Evolutionary conservation across 192 early-diverging fungal genomes (phyloP), one percentile per base, ranked within the genome.

Genomic region (Pilaira anomala): DNA sequence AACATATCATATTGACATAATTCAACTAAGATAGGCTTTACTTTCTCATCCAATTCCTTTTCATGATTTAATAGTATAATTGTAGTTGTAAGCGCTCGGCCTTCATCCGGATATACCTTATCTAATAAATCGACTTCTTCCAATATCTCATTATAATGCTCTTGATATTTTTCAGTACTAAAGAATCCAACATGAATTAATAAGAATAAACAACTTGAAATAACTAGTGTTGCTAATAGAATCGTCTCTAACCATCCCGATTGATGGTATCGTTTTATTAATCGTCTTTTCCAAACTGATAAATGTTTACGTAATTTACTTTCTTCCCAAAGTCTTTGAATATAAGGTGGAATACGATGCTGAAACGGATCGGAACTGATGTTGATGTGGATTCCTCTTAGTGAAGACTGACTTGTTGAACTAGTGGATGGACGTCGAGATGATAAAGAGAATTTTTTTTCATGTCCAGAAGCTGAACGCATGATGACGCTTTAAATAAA

Each of bases 1-100:
- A 84, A 84, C 76, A 84, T 81, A n/a, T 74, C 62, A 49, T 82
- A 78, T 25, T 73, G 69, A 54, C 83, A 84, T n/a, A 81, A 51
- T 25, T 80, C 67, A 18, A 74, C 65, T 5, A 84, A 69, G 25
- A 80, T 76, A 45, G 76, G 68, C 55, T 76, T 73, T 9, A 84
- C 26, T 14, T 66, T 72, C 9, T 76, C 77, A 33, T 79, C 41
- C 33, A 74, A 45, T 33, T 66, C 64, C 60, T 68, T 56, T 21
- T 70, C 73, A 16, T 12, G 2, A 24, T 52, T 16, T 7, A 26
- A 19, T 49, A 21, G 46, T 12, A 82, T 22, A 21, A 84, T 76
- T 1, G 78, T 74, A 3, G 83, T 82, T 5, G 76, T 67, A 54
- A 73, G 69, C 21, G 70, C 62, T 11, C 72, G 59, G 2, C 83